These are phyloP conservation scores for Salvia sclarea DNA, from an alignment of 305 asterid species.

Conservation along the genomic window DNA sequence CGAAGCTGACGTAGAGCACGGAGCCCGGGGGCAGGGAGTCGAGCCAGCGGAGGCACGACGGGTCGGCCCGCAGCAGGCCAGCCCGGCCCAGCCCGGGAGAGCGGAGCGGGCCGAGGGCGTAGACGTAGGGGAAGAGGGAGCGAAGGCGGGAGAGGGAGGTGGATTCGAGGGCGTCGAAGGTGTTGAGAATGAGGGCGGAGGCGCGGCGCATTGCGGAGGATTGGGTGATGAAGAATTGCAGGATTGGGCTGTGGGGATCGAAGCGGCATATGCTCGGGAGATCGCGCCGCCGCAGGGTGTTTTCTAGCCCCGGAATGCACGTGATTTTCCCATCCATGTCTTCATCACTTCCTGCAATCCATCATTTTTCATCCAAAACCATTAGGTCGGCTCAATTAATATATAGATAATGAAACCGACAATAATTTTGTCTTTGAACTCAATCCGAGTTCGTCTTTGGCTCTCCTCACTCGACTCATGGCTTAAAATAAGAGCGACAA, in stretches of 20 bases:
- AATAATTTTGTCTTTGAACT: too few species aligned
- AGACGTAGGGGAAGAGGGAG: slow-evolving; percentile 43
- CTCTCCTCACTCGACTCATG: too few species aligned
- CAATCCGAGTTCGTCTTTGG: too few species aligned
- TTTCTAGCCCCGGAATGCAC: slow-evolving; percentile 43
- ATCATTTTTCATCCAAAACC: not conserved
- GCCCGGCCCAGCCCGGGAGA: not conserved
- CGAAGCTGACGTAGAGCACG: slow-evolving; percentile 47
- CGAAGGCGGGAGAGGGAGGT: slow-evolving; percentile 36
- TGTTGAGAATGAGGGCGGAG: slow-evolving; percentile 48
- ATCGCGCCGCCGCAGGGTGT: slow-evolving; percentile 40
- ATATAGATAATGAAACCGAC: too few species aligned
- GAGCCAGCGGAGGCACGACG: slow-evolving; percentile 45
- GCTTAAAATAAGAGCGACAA: too few species aligned
- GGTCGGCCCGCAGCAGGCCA: slow-evolving; percentile 27
- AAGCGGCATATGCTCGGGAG: slow-evolving; percentile 42
- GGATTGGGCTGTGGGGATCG: slow-evolving; percentile 9
- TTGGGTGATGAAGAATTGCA: slow-evolving; percentile 40
- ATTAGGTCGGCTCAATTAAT: too few species aligned
- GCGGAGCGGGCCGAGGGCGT: slow-evolving; percentile 48
- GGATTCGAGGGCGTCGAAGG: slow-evolving; percentile 44
- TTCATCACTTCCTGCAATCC: not conserved
- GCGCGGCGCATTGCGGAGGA: slow-evolving; percentile 37
- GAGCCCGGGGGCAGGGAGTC: slow-evolving; percentile 39
- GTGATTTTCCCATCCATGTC: slow-evolving; percentile 34